Evolutionary conservation across 2,329 filamentous ascomycete species (phyloP).

Genomic region (Fusarium chlamydosporum): DNA sequence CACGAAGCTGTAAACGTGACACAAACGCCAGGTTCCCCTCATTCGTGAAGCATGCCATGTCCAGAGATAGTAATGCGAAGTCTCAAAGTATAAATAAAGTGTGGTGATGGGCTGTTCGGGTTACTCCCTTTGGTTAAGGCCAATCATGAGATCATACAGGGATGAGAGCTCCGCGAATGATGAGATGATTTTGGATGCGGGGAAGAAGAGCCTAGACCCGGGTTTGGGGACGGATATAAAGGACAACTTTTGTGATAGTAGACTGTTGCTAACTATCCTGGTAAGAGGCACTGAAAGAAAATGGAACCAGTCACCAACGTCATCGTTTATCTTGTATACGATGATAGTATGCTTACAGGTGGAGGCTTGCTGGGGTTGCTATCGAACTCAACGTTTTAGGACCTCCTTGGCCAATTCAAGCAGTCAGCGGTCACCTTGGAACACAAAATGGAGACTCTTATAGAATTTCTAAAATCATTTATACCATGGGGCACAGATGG

Average conservation of each 20-base stretch:
- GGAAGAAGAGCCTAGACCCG: slow-evolving; percentile 6
- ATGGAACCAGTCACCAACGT: too few relatives aligned
- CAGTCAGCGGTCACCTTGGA: too few relatives aligned
- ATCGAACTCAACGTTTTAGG: too few relatives aligned
- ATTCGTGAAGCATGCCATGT: not conserved
- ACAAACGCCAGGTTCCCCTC: slow-evolving; percentile 19
- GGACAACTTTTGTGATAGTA: not conserved
- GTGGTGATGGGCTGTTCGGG: slow-evolving; percentile 18
- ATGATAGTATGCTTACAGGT: too few relatives aligned
- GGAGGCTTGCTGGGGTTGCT: too few relatives aligned
- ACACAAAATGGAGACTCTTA: too few relatives aligned
- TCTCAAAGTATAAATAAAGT: slow-evolving; percentile 17
- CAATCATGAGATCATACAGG: slow-evolving; percentile 1
- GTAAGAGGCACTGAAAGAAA: too few relatives aligned
- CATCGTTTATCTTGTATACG: too few relatives aligned
- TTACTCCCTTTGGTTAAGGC: slow-evolving; percentile 21
- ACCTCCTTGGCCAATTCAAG: too few relatives aligned
- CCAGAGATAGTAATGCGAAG: slow-evolving; percentile 33
- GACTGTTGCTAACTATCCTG: not conserved
- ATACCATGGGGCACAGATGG: not conserved
- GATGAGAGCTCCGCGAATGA: slow-evolving; percentile 12
- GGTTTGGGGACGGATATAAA: slow-evolving; percentile 1
- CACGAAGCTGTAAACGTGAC: slow-evolving; percentile 14
- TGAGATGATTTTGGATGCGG: slow-evolving; percentile 3
- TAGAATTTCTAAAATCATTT: too few relatives aligned